phyloP scores from a whole-genome alignment of 805 yeast species.

The Sugiyamaella boreocaroliniensis region DNA sequence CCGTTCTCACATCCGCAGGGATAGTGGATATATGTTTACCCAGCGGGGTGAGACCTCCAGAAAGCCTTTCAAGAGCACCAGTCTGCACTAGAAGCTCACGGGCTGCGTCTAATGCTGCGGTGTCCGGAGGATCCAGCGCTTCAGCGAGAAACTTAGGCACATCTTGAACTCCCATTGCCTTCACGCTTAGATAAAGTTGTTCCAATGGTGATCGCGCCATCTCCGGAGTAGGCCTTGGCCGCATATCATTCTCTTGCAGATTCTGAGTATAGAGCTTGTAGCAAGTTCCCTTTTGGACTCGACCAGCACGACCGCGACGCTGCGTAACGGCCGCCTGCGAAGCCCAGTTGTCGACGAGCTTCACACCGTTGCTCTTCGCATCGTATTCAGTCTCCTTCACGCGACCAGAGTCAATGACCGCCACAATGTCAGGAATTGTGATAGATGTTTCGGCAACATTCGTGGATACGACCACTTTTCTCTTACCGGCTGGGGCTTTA shows the following conservation, averaged over 20 bases:
- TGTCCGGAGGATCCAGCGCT: conserved; percentile 79
- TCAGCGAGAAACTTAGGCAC: conserved; percentile 61
- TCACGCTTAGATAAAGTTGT: conserved; percentile 73
- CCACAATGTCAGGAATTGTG: conserved; percentile 92
- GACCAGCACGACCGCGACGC: conserved; percentile 97
- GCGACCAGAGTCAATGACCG: conserved; percentile 81
- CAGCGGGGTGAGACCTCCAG: conserved; percentile 55
- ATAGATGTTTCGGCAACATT: conserved; percentile 97
- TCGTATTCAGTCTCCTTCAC: conserved; percentile 75
- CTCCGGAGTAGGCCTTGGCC: conserved; percentile 77
- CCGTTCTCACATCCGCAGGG: conserved; percentile 80
- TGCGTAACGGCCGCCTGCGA: conserved; percentile 86
- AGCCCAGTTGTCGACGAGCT: conserved; percentile 74
- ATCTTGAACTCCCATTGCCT: conserved; percentile 76
- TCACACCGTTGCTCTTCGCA: conserved; percentile 57
- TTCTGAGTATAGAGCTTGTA: conserved; percentile 69
- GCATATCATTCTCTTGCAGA: conserved; percentile 51
- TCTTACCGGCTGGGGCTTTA: conserved; percentile 42
- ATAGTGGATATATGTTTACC: conserved; percentile 74
- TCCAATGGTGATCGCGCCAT: conserved; percentile 79
- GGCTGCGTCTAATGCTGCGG: conserved; percentile 45
- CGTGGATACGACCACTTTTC: conserved; percentile 84
- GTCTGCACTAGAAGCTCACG: conserved; percentile 50
- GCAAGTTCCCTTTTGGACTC: conserved; percentile 77
- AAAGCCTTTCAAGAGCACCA: conserved; percentile 56